Conservation (phyloP, 495 filamentous ascomycete genomes). For the Xylaria curta region DNA sequence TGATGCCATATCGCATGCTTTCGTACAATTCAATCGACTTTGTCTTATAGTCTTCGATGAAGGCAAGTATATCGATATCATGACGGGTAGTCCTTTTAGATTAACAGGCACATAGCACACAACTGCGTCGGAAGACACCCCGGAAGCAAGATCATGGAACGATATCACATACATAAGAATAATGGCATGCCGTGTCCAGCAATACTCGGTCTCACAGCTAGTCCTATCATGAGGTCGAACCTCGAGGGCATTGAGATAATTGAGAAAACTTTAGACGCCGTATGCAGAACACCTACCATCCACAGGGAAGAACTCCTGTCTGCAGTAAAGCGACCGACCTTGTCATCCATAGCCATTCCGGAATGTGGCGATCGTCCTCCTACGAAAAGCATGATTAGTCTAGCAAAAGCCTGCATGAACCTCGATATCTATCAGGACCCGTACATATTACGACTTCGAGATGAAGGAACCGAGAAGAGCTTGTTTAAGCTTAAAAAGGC, state of each 20-base stretch:
- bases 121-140: slow-evolving; percentile 69
- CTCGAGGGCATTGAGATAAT: slow-evolving; percentile 60
- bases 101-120: slow-evolving; percentile 60
- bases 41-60: slow-evolving; percentile 88
- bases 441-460: slow-evolving; percentile 61
- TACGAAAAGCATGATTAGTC: slow-evolving; percentile 43
- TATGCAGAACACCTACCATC: slow-evolving; percentile 72
- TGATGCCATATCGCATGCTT: slow-evolving; percentile 82
- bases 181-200: slow-evolving; percentile 60
- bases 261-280: slow-evolving; percentile 77
- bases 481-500: slow-evolving; percentile 52
- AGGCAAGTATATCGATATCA: slow-evolving; percentile 57
- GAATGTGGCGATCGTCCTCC: not conserved
- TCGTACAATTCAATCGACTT: slow-evolving; percentile 71
- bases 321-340: slow-evolving; percentile 69
- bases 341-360: slow-evolving; percentile 61
- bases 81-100: slow-evolving; percentile 14
- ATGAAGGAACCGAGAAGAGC: slow-evolving; percentile 45
- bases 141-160: slow-evolving; percentile 80
- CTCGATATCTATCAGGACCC: slow-evolving; percentile 76
- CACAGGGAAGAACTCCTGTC: slow-evolving; percentile 73
- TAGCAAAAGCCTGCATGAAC: slow-evolving; percentile 43
- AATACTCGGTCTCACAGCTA: slow-evolving; percentile 87
- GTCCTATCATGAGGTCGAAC: slow-evolving; percentile 71
- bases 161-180: slow-evolving; percentile 62